phyloP scores from a whole-genome alignment of 352 stramenopile species.

The Pythium utonaiense region DNA sequence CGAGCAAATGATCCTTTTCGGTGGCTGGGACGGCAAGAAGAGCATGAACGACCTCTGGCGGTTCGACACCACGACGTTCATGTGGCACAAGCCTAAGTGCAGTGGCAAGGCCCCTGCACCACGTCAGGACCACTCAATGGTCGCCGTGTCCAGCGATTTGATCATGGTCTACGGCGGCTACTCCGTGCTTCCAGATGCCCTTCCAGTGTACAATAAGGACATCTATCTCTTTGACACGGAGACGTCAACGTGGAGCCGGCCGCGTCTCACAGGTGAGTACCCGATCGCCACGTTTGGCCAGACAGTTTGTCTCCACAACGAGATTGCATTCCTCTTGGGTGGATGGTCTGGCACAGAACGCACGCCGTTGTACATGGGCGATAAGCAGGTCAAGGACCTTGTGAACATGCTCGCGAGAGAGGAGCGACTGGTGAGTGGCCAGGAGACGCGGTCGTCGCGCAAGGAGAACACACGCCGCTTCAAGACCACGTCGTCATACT shows the following conservation, averaged over 20 bases:
- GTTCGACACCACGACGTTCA: slow-evolving; percentile 69
- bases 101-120: slow-evolving; percentile 56
- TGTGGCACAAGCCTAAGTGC: slow-evolving; percentile 67
- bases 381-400: slow-evolving; percentile 61
- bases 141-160: slow-evolving; percentile 30
- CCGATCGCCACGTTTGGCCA: slow-evolving; percentile 64
- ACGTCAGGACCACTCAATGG: slow-evolving; percentile 76
- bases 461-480: slow-evolving; percentile 38
- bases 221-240: slow-evolving; percentile 63
- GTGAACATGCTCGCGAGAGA: slow-evolving; percentile 52
- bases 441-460: slow-evolving; percentile 31
- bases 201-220: slow-evolving; percentile 77
- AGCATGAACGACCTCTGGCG: slow-evolving; percentile 75
- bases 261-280: slow-evolving; percentile 66
- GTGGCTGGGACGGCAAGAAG: slow-evolving; percentile 81
- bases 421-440: slow-evolving; percentile 43
- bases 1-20: slow-evolving; percentile 81
- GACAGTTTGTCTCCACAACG: slow-evolving; percentile 36
- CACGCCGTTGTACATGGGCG: slow-evolving; percentile 72
- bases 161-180: slow-evolving; percentile 82
- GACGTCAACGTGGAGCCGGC: slow-evolving; percentile 55
- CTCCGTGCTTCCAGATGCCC: slow-evolving; percentile 34
- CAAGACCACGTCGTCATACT: slow-evolving; percentile 46
- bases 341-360: slow-evolving; percentile 77
- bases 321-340: slow-evolving; percentile 61